A percentile compares a stretch with the other conserved stretches of the same genome.
Evolutionary conservation across 2,329 filamentous ascomycete species (phyloP).

Genomic region (Xylaria sp.): DNA sequence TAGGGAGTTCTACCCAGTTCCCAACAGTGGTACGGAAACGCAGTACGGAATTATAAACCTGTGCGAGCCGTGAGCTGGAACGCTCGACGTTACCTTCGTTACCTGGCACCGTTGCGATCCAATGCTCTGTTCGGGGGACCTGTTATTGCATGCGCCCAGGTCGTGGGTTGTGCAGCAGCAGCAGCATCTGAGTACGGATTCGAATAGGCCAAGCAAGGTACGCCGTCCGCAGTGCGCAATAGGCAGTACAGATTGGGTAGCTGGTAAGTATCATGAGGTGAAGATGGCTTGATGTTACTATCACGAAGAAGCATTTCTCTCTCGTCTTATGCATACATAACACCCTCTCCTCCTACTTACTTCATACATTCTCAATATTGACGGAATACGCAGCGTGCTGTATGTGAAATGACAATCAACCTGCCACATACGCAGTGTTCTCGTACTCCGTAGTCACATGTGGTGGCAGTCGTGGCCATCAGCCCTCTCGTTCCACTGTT

Average conservation of each 20-base stretch:
- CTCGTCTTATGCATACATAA: conserved; percentile 6
- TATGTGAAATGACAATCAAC: conserved; percentile 6
- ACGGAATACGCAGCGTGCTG: neutral
- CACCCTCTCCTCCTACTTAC: neutral
- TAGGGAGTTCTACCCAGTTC: neutral
- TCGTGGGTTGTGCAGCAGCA: neutral
- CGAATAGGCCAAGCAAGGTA: no score
- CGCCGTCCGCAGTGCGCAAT: no score
- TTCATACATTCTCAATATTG: neutral
- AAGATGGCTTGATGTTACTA: conserved; percentile 13
- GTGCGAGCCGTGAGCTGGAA: neutral
- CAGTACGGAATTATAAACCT: neutral
- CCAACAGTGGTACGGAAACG: neutral
- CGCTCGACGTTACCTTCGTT: neutral
- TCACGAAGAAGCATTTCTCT: conserved; percentile 1
- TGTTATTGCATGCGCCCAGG: conserved; percentile 4
- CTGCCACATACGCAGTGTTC: conserved; percentile 11
- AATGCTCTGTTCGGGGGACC: neutral
- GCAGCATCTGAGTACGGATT: neutral
- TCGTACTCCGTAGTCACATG: conserved; percentile 2
- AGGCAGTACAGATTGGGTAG: no score
- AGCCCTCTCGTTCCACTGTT: conserved; percentile 16
- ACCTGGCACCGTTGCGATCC: conserved; percentile 3
- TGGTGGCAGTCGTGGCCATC: conserved; percentile 16
- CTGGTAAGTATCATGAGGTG: neutral